These are phyloP conservation scores for Fusarium mangiferae DNA, from an alignment of 2,329 filamentous ascomycete genomes.

Conservation along the genomic window DNA sequence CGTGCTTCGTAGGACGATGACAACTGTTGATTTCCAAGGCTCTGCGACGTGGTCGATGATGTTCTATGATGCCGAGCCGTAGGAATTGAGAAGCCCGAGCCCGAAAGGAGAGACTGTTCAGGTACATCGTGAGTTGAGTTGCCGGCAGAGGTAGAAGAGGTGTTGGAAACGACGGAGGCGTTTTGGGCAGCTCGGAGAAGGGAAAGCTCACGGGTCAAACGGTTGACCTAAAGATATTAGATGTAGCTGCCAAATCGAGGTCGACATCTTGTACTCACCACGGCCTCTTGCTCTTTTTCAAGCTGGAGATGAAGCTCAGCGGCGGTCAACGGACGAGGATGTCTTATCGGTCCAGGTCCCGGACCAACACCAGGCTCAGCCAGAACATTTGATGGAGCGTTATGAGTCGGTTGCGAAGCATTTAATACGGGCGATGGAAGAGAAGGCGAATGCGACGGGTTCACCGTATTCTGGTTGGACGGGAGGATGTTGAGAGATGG, in stretches of 20 bases:
- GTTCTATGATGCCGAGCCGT: slow-evolving; percentile 67
- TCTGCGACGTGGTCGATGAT: slow-evolving; percentile 67
- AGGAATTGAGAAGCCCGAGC: slow-evolving; percentile 67
- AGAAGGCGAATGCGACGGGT: slow-evolving; percentile 51
- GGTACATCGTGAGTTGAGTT: slow-evolving; percentile 61
- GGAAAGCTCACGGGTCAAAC: slow-evolving; percentile 87
- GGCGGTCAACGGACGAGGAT: slow-evolving; percentile 87
- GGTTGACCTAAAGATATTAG: slow-evolving; percentile 76
- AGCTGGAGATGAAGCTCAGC: slow-evolving; percentile 89
- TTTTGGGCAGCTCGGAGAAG: slow-evolving; percentile 79
- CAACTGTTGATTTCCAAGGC: slow-evolving; percentile 51
- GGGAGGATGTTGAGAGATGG: slow-evolving; percentile 67
- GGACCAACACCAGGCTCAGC: slow-evolving; percentile 58
- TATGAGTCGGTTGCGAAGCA: slow-evolving; percentile 45
- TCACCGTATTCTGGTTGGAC: slow-evolving; percentile 63
- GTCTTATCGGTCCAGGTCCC: slow-evolving; percentile 79
- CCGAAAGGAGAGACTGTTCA: slow-evolving; percentile 65
- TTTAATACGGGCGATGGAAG: slow-evolving; percentile 44
- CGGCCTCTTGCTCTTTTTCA: slow-evolving; percentile 94
- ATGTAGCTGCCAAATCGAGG: not conserved
- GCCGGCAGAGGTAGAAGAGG: slow-evolving; percentile 69
- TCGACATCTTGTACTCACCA: slow-evolving; percentile 64
- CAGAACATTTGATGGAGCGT: slow-evolving; percentile 19
- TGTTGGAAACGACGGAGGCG: slow-evolving; percentile 72
- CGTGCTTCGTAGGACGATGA: slow-evolving; percentile 52